These are phyloP conservation scores for Acacia confusa DNA, from an alignment of 306 rosid species.

Conservation along the genomic window DNA sequence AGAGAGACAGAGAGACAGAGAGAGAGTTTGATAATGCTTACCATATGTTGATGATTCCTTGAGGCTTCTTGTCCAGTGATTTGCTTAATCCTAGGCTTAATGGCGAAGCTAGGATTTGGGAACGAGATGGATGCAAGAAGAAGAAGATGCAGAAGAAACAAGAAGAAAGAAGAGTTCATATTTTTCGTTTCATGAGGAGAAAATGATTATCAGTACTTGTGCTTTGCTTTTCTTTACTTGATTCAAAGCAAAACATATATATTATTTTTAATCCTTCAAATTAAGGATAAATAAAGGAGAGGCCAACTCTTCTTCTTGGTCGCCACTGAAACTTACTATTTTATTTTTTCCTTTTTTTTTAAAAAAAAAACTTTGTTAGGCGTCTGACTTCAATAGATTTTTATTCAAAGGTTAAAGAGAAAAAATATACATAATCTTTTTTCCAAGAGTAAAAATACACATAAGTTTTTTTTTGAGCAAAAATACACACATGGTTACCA, in stretches of 20 bases:
- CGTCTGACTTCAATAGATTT: too few relatives aligned
- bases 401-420: too few relatives aligned
- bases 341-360: too few relatives aligned
- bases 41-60: conserved; percentile 24
- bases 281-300: not conserved
- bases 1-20: too few relatives aligned
- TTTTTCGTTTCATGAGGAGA: conserved; percentile 27
- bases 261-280: not conserved
- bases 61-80: conserved; percentile 7
- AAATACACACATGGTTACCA: too few relatives aligned
- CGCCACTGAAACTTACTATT: not conserved
- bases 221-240: conserved; percentile 12
- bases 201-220: conserved; percentile 1
- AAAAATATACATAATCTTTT: too few relatives aligned
- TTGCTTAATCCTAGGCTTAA: conserved; percentile 22
- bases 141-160: conserved; percentile 20
- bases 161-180: conserved; percentile 26
- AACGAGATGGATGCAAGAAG: conserved; percentile 24
- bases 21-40: not conserved
- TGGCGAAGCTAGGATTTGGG: conserved; percentile 28
- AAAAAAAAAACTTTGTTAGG: too few relatives aligned
- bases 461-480: too few relatives aligned
- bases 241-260: not conserved
- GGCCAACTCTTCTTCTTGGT: not conserved
- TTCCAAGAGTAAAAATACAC: too few relatives aligned